These are phyloP conservation scores for Yarrowia keelungensis DNA, from an alignment of 805 yeast genomes.

Conservation along the genomic window DNA sequence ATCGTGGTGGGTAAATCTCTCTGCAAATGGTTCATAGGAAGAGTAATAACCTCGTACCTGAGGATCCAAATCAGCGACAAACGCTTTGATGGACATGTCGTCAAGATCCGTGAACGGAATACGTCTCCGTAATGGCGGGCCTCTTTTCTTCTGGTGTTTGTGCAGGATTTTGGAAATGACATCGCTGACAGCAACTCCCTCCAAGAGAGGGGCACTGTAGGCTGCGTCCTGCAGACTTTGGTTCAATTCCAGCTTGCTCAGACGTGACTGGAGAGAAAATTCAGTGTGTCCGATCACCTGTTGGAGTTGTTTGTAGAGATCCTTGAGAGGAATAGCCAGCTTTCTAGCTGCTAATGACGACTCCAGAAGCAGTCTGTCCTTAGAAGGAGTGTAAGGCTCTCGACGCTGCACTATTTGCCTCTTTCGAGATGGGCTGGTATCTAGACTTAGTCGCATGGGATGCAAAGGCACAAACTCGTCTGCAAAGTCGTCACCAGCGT, in stretches of 20 bases:
- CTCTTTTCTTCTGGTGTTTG: neutral
- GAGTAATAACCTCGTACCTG: neutral
- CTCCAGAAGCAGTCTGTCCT: slow-evolving; percentile 20
- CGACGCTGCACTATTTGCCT: neutral
- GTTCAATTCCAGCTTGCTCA: neutral
- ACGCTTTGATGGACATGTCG: slow-evolving; percentile 16
- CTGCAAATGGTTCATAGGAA: slow-evolving; percentile 3
- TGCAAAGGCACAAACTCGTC: neutral
- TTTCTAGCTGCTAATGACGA: neutral
- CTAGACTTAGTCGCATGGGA: neutral
- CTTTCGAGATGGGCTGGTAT: neutral
- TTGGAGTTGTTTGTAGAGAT: neutral
- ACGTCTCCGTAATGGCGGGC: neutral
- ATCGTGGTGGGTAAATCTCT: slow-evolving; percentile 1
- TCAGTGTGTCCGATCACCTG: slow-evolving; percentile 6
- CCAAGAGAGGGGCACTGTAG: neutral
- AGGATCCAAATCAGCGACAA: neutral
- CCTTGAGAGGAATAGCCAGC: slow-evolving; percentile 2
- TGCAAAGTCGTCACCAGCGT: neutral
- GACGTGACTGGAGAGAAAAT: slow-evolving; percentile 14
- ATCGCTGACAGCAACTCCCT: neutral
- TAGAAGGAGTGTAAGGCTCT: neutral
- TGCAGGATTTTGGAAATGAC: neutral
- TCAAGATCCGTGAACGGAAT: slow-evolving; percentile 20
- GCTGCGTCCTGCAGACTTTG: neutral